Evolutionary conservation across 1,139 yeast genomes (phyloP).

Genomic region (Pichia cactophila): DNA sequence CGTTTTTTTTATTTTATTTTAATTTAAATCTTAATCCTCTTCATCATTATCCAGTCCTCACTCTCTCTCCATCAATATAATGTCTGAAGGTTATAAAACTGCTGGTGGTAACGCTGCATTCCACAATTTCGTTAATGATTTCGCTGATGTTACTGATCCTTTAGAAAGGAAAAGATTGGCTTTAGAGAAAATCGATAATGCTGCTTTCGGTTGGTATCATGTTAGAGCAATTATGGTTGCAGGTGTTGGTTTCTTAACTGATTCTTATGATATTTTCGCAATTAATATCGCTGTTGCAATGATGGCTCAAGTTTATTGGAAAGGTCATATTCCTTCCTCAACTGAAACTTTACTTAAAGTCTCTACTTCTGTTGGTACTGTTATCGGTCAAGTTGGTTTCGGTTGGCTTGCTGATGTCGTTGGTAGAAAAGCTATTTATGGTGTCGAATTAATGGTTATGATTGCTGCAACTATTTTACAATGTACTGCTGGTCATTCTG

Average conservation of each 20-base stretch:
- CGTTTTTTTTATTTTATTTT: background rate
- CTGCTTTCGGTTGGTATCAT: constrained; percentile 83
- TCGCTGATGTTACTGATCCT: constrained; percentile 80
- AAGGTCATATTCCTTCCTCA: constrained; percentile 56
- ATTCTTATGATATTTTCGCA: constrained; percentile 87
- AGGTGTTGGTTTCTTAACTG: constrained; percentile 92
- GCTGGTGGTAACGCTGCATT: constrained; percentile 85
- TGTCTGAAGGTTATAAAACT: constrained; percentile 28
- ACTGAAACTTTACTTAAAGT: constrained; percentile 72
- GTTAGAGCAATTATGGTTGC: constrained; percentile 81
- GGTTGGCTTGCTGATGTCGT: constrained; percentile 78
- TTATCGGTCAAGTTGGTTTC: constrained; percentile 81
- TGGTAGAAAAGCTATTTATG: constrained; percentile 85
- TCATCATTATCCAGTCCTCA: background rate
- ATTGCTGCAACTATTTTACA: constrained; percentile 73
- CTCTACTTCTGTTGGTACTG: constrained; percentile 90
- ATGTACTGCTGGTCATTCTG: constrained; percentile 61
- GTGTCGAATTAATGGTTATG: constrained; percentile 79
- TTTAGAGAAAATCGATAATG: constrained; percentile 78
- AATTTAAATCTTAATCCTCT: background rate
- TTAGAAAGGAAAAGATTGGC: constrained; percentile 86
- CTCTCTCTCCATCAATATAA: background rate
- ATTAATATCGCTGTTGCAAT: constrained; percentile 73
- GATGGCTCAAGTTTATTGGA: constrained; percentile 74
- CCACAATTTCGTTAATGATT: constrained; percentile 78